Evolutionary conservation across 257 asterid genomes (phyloP).

Genomic region (Mitragyna speciosa): DNA sequence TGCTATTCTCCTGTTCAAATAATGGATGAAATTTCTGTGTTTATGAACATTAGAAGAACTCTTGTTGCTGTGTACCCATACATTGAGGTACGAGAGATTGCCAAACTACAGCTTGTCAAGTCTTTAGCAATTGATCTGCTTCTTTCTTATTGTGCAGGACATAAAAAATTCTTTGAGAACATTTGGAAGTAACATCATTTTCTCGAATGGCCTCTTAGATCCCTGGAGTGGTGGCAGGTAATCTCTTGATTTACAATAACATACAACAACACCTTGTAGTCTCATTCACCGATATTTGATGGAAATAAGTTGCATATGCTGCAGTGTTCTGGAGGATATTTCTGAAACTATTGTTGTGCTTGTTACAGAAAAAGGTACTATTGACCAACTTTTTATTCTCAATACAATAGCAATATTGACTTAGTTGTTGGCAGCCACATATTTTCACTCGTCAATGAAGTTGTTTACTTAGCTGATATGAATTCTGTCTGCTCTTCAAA

Average conservation of each 20-base stretch:
- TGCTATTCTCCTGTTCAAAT: background rate
- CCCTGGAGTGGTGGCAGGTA: conserved; percentile 99
- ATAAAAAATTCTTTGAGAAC: conserved; percentile 50
- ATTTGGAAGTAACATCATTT: conserved; percentile 92
- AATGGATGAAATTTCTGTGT: background rate
- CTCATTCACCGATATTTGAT: conserved; percentile 15
- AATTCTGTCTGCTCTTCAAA: background rate
- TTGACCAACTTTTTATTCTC: background rate
- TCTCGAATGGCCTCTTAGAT: conserved; percentile 88
- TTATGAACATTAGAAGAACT: background rate
- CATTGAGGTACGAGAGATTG: background rate
- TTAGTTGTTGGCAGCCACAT: background rate
- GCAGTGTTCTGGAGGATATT: conserved; percentile 80
- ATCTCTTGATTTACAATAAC: background rate
- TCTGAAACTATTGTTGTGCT: conserved; percentile 81
- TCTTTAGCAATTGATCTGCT: conserved; percentile 12
- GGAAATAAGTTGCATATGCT: conserved; percentile 12
- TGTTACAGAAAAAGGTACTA: conserved; percentile 70
- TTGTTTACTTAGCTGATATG: background rate
- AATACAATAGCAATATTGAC: background rate
- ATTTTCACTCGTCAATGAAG: background rate
- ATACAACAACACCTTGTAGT: conserved; percentile 1
- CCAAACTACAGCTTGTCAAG: background rate
- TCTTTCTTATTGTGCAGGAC: conserved; percentile 41
- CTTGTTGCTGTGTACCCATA: background rate